Evolutionary conservation across 495 filamentous ascomycete genomes (phyloP).

Genomic region (Podospora pseudoanserina): DNA sequence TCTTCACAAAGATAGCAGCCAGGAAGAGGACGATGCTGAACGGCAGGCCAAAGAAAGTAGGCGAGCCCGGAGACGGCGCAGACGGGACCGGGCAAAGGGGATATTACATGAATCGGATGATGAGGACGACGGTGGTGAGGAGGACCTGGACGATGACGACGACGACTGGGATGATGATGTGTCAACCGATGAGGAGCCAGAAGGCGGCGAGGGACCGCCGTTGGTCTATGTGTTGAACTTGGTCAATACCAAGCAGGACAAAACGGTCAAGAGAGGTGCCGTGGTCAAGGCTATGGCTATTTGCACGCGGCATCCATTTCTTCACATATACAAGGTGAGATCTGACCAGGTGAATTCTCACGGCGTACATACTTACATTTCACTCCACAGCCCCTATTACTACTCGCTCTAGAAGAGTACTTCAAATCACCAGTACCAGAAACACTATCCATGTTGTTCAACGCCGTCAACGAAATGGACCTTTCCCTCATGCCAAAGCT

Average conservation of each 20-base stretch:
- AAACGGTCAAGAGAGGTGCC: constrained; percentile 84
- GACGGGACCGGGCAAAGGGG: constrained; percentile 49
- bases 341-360: not conserved
- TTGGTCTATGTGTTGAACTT: constrained; percentile 96
- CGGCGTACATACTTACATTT: constrained; percentile 24
- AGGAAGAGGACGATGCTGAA: constrained; percentile 69
- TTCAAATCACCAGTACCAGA: constrained; percentile 88
- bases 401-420: constrained; percentile 96
- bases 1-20: constrained; percentile 85
- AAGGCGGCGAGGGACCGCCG: constrained; percentile 74
- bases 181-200: constrained; percentile 55
- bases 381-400: constrained; percentile 67
- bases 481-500: constrained; percentile 88
- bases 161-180: constrained; percentile 56
- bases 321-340: constrained; percentile 93
- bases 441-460: constrained; percentile 83
- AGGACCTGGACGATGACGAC: constrained; percentile 39
- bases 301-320: constrained; percentile 95
- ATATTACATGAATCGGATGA: constrained; percentile 50
- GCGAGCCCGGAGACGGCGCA: constrained; percentile 40
- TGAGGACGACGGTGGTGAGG: constrained; percentile 45
- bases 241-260: constrained; percentile 96
- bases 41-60: constrained; percentile 51
- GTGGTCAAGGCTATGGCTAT: constrained; percentile 99
- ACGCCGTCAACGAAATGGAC: constrained; percentile 95